Conservation (phyloP, 805 yeast species). For the Candida rishiriensis region DNA sequence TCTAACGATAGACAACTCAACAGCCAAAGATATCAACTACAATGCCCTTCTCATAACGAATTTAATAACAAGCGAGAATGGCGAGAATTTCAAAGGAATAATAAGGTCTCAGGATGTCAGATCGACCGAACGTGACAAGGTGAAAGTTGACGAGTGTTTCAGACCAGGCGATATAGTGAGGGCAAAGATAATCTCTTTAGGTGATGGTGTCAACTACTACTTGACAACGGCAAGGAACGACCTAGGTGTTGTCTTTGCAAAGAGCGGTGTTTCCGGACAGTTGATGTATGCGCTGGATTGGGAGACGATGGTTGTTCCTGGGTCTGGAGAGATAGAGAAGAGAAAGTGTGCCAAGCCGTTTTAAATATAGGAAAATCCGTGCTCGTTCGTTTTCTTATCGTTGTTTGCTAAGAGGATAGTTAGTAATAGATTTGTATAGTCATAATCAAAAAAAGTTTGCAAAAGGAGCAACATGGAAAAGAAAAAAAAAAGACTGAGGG, state of each 20-base stretch:
- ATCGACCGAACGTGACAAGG: slow-evolving; percentile 85
- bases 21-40: slow-evolving; percentile 33
- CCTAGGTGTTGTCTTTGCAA: slow-evolving; percentile 90
- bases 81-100: slow-evolving; percentile 85
- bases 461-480: background rate
- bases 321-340: slow-evolving; percentile 67
- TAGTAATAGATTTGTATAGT: background rate
- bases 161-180: slow-evolving; percentile 91
- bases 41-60: slow-evolving; percentile 24
- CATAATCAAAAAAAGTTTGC: background rate
- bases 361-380: slow-evolving; percentile 14
- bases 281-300: slow-evolving; percentile 88
- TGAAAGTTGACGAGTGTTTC: slow-evolving; percentile 72
- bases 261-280: slow-evolving; percentile 62
- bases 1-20: slow-evolving; percentile 36
- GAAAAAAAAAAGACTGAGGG: background rate
- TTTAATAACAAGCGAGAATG: slow-evolving; percentile 61
- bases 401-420: background rate
- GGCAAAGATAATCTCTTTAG: slow-evolving; percentile 78
- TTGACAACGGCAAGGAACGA: slow-evolving; percentile 86
- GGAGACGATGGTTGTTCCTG: slow-evolving; percentile 86
- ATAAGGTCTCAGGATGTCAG: slow-evolving; percentile 85
- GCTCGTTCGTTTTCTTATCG: background rate
- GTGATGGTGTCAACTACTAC: slow-evolving; percentile 92
- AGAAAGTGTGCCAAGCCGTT: slow-evolving; percentile 94